Evolutionary conservation across 129 eudicot species (phyloP).

Genomic region (Saussurea involucrata): DNA sequence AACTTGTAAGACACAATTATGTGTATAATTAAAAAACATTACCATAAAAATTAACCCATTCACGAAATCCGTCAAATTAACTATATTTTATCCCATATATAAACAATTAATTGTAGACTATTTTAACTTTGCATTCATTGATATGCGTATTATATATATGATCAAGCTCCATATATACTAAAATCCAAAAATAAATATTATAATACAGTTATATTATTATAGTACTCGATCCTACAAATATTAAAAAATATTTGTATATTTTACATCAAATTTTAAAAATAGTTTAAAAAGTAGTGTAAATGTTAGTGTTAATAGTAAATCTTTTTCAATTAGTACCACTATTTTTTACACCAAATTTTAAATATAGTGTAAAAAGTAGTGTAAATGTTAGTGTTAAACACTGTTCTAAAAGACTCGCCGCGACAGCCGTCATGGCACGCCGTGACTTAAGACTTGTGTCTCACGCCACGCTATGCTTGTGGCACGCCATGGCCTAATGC

Average conservation of each 20-base stretch:
- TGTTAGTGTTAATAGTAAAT: too few species aligned
- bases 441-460: too few species aligned
- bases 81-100: slow-evolving; percentile 11
- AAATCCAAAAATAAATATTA: not conserved
- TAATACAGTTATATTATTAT: not conserved
- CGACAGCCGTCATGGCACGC: too few species aligned
- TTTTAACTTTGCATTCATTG: not conserved
- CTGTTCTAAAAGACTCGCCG: too few species aligned
- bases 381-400: too few species aligned
- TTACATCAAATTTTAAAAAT: too few species aligned
- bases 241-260: not conserved
- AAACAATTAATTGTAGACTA: not conserved
- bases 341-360: too few species aligned
- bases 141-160: not conserved
- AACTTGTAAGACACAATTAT: not conserved
- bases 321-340: too few species aligned
- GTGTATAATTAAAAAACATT: not conserved
- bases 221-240: slow-evolving; percentile 5
- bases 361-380: too few species aligned
- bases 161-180: not conserved
- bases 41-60: not conserved
- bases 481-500: too few species aligned
- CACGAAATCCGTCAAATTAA: slow-evolving; percentile 9
- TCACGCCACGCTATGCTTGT: too few species aligned
- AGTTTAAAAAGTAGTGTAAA: too few species aligned